phyloP scores from a whole-genome alignment of 1,139 yeast genomes.

The Suhomyces bolitotheri region DNA sequence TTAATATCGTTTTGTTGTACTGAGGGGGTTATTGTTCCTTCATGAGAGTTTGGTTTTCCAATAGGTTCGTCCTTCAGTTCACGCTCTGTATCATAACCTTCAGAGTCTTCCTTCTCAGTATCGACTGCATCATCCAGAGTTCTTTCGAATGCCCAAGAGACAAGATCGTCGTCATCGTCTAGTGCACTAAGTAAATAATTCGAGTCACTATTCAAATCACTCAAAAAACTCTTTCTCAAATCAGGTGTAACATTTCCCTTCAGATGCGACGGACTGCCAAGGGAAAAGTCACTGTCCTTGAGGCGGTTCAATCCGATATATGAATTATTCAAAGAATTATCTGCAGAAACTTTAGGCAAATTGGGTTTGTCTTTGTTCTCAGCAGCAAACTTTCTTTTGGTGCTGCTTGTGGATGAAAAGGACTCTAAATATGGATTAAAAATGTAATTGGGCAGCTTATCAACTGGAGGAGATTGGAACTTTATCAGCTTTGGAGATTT shows the following conservation, averaged over 20 bases:
- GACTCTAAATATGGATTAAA: slow-evolving; percentile 30
- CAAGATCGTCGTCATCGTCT: slow-evolving; percentile 16
- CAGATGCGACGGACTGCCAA: background rate
- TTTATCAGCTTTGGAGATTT: slow-evolving; percentile 7
- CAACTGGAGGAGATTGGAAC: slow-evolving; percentile 23
- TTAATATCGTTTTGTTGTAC: too few species aligned
- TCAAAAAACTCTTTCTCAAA: slow-evolving; percentile 5
- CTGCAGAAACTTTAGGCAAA: slow-evolving; percentile 35
- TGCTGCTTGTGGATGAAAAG: background rate
- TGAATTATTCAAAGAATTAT: slow-evolving; percentile 35
- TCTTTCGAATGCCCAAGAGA: slow-evolving; percentile 13
- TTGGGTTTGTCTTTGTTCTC: slow-evolving; percentile 29
- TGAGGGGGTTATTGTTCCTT: too few species aligned
- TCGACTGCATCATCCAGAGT: slow-evolving; percentile 13
- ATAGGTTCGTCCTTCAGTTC: too few species aligned
- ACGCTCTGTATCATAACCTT: too few species aligned
- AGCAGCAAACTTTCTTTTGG: background rate
- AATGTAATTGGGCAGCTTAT: slow-evolving; percentile 25
- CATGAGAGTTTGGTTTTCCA: too few species aligned
- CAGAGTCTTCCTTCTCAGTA: background rate
- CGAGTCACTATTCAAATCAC: background rate
- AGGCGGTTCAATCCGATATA: slow-evolving; percentile 43
- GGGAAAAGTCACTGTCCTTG: slow-evolving; percentile 27
- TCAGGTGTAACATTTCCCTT: slow-evolving; percentile 5
- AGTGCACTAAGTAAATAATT: slow-evolving; percentile 13